Evolutionary conservation across 768 basidiomycete genomes (phyloP), one percentile per base, ranked within the genome.

Genomic region (Russula sp.): DNA sequence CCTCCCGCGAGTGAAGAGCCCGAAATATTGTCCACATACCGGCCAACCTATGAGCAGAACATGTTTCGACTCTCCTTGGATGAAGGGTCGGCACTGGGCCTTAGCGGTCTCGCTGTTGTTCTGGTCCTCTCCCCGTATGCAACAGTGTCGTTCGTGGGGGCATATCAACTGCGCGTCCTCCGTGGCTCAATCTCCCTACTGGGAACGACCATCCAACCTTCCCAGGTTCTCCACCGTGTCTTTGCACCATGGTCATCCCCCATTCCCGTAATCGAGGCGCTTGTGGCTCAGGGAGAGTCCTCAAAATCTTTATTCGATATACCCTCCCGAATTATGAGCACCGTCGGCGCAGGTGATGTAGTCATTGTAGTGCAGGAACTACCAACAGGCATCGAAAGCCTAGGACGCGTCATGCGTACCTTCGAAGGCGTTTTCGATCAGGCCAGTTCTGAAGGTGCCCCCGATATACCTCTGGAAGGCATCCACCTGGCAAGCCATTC

Each of bases 191-290:
- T 94, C 55, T 73, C 76, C 2, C 51, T 93, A 0, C 76, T 78
- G n/a, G 89, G 88, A 2, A 77, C 81, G 11, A 74, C 73, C 1
- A 69, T 89, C 8, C 51, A 60, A 0, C 67, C 82, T 7, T 81
- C 82, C 1, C 48, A 66, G 1, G 68, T 58, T 3, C 59, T 67
- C 6, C 77, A 91, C 65, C 73, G 72, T 13, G 75, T 95, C 32
- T 95, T 84, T 69, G 88, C 91, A 0, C 91, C 93, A 0, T 78
- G 83, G 3, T 90, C 86, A 0, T 83, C 90, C n/a, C 90, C 92
- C 0, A 69, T 94, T 6, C 90, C 92, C 0, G 69, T 77, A 73
- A 62, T 81, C 75, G 67, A 71, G 16, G 65, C 66, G 66, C 32
- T 69, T 74, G 1, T 41, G 64, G 10, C 64, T 69, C 54, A 35